Conservation (phyloP, 2,329 filamentous ascomycete genomes). For the Phialemonium atrogriseum region DNA sequence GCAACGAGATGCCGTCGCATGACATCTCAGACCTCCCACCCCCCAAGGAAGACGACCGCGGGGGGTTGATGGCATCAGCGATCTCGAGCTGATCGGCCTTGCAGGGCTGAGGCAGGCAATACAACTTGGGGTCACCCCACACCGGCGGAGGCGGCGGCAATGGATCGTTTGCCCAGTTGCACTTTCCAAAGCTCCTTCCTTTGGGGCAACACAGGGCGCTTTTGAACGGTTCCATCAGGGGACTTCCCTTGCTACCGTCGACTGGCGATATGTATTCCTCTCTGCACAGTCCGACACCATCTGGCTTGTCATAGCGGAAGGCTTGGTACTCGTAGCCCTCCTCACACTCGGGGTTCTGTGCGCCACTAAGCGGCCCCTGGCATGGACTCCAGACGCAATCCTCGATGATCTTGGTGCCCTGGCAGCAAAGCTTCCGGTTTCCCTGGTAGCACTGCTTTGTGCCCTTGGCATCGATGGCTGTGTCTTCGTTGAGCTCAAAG, state of each 20-base stretch:
- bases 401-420: conserved; percentile 12
- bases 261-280: not conserved
- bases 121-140: too few relatives aligned
- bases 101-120: too few relatives aligned
- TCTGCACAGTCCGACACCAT: not conserved
- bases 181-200: conserved; percentile 4
- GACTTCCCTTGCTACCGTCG: not conserved
- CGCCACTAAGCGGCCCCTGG: conserved; percentile 10
- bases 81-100: too few relatives aligned
- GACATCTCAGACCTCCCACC: too few relatives aligned
- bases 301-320: not conserved
- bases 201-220: conserved; percentile 10
- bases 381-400: conserved; percentile 16
- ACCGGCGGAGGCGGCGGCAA: too few relatives aligned
- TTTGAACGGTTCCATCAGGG: conserved; percentile 8
- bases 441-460: conserved; percentile 7
- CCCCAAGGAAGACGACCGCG: too few relatives aligned
- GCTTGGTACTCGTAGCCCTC: not conserved
- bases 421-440: conserved; percentile 12
- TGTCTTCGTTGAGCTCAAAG: conserved; percentile 11
- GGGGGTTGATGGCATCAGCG: too few relatives aligned
- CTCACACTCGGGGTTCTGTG: not conserved
- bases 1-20: too few relatives aligned
- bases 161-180: conserved; percentile 8
- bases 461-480: conserved; percentile 7